Conservation (phyloP, 139 green algal genomes). For the Deuterostichococcus epilithicus region DNA sequence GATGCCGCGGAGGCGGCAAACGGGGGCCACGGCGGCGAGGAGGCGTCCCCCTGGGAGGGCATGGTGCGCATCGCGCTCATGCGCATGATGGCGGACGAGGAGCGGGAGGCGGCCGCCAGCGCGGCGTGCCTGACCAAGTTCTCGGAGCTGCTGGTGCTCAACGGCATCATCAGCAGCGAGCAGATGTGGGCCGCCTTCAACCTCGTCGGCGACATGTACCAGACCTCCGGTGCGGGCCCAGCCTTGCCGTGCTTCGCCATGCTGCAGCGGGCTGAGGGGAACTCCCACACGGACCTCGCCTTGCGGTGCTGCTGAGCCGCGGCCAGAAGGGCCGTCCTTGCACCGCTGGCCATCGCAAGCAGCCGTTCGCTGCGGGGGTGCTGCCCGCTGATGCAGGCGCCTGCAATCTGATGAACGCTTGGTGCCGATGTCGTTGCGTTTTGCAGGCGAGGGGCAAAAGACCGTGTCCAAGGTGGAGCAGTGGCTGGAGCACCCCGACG, state of each 20-base stretch:
- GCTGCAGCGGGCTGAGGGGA: neutral
- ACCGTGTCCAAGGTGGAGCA: neutral
- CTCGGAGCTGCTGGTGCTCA: neutral
- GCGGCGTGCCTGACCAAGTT: neutral
- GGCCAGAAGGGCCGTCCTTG: too few relatives aligned
- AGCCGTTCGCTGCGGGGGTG: too few relatives aligned
- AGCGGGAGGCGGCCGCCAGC: neutral
- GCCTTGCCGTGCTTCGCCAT: neutral
- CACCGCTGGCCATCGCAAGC: too few relatives aligned
- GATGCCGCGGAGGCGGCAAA: neutral
- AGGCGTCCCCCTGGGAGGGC: neutral
- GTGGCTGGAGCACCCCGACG: neutral
- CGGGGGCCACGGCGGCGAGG: neutral
- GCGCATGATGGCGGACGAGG: neutral
- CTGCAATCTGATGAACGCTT: too few relatives aligned
- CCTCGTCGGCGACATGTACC: conserved; percentile 1
- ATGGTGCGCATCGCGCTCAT: conserved; percentile 1
- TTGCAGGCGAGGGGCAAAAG: neutral
- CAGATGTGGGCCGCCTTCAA: conserved; percentile 1
- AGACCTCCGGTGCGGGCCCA: neutral
- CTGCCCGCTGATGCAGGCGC: too few relatives aligned
- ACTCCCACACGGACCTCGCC: too few relatives aligned
- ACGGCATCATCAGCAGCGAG: neutral
- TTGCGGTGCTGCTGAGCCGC: too few relatives aligned
- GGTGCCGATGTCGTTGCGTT: too few relatives aligned